A percentile compares a stretch with the other conserved stretches of the same genome.
phyloP scores from a whole-genome alignment of 2,329 filamentous ascomycete species.

The Penicillium corylophilum region DNA sequence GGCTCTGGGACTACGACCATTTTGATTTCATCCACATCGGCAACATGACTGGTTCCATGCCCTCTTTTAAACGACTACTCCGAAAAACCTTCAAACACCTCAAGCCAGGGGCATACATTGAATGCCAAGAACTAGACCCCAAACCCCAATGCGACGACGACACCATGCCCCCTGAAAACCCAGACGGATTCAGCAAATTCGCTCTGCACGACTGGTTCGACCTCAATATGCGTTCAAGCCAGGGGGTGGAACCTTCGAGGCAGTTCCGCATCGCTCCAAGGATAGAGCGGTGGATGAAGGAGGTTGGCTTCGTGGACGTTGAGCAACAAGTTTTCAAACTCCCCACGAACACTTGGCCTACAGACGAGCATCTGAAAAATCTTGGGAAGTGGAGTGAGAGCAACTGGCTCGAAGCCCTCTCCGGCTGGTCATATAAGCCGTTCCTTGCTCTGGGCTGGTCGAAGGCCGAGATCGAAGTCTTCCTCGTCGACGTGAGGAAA shows the following conservation, averaged over 20 bases:
- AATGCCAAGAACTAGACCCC: slow-evolving; percentile 47
- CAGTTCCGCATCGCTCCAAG: slow-evolving; percentile 55
- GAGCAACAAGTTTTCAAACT: slow-evolving; percentile 54
- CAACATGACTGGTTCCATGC: slow-evolving; percentile 58
- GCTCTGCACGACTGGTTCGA: slow-evolving; percentile 52
- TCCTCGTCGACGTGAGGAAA: slow-evolving; percentile 44
- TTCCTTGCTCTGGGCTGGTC: slow-evolving; percentile 45
- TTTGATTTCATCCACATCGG: slow-evolving; percentile 63
- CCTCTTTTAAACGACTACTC: slow-evolving; percentile 58
- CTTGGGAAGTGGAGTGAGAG: slow-evolving; percentile 52
- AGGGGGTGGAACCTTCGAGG: slow-evolving; percentile 42
- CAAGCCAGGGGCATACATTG: slow-evolving; percentile 56
- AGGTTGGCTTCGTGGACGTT: slow-evolving; percentile 59
- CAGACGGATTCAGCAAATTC: slow-evolving; percentile 34
- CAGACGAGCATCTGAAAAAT: slow-evolving; percentile 47
- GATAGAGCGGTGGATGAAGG: slow-evolving; percentile 54
- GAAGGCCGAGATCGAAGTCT: slow-evolving; percentile 48
- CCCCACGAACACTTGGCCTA: slow-evolving; percentile 53
- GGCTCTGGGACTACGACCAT: slow-evolving; percentile 52
- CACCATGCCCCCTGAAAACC: slow-evolving; percentile 51
- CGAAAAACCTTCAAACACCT: slow-evolving; percentile 52
- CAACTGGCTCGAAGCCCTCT: slow-evolving; percentile 46
- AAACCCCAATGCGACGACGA: slow-evolving; percentile 54
- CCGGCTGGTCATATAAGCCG: slow-evolving; percentile 47
- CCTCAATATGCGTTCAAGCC: slow-evolving; percentile 43